Conservation (phyloP, 441 rosid genomes). For the Corymbia citriodora region DNA sequence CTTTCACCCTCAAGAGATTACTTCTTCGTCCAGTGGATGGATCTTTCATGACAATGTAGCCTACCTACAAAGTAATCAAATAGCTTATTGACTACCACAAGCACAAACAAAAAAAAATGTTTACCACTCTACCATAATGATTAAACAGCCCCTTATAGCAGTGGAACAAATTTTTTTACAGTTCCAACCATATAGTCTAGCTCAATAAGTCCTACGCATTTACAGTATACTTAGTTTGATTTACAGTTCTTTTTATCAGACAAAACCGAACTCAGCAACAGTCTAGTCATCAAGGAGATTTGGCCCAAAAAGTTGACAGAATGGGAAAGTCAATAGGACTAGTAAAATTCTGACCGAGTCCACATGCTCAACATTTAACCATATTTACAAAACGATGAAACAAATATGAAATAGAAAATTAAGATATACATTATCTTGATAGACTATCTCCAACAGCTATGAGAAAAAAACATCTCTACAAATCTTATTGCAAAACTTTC, state of each 20-base stretch:
- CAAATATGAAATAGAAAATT: neutral
- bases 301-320: neutral
- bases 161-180: neutral
- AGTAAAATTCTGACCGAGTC: neutral
- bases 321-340: neutral
- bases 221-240: neutral
- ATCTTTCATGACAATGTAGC: conserved; percentile 87
- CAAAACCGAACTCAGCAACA: neutral
- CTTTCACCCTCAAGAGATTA: conserved; percentile 65
- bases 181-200: neutral
- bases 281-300: neutral
- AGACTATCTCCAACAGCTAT: neutral
- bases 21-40: conserved; percentile 47
- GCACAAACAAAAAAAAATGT: neutral
- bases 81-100: neutral
- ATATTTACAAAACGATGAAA: neutral
- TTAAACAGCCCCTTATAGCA: neutral
- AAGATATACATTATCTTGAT: neutral
- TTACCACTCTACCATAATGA: neutral
- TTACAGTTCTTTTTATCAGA: neutral
- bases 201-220: neutral
- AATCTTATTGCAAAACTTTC: neutral
- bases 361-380: neutral
- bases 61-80: conserved; percentile 46
- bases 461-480: neutral